These are phyloP conservation scores for Magnaporthiopsis rhizophila DNA, from an alignment of 2,329 filamentous ascomycete genomes.

Conservation along the genomic window DNA sequence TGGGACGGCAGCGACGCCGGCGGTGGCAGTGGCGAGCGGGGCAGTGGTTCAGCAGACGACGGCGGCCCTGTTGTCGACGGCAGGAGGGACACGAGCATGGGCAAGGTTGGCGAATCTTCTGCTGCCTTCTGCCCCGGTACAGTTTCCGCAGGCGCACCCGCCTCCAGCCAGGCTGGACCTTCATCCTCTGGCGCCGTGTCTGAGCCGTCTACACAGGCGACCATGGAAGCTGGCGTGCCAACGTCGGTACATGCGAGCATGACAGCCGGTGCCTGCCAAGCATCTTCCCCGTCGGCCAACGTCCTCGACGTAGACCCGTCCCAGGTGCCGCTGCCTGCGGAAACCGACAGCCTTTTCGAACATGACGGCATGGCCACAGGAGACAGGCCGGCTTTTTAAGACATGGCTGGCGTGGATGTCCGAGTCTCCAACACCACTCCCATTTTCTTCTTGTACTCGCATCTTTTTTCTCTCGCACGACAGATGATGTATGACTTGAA, in stretches of 20 bases:
- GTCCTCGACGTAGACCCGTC: neutral
- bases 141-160: too few species aligned
- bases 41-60: neutral
- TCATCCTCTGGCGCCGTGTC: neutral
- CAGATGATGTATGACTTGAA: neutral
- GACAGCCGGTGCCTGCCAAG: neutral
- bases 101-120: constrained; percentile 1
- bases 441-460: neutral
- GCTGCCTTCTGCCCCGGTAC: neutral
- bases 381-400: neutral
- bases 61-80: neutral
- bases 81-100: constrained; percentile 12
- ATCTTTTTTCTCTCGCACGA: neutral
- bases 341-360: neutral
- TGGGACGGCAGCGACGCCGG: constrained; percentile 12
- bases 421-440: neutral
- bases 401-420: neutral
- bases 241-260: neutral
- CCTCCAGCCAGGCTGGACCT: neutral
- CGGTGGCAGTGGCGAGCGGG: constrained; percentile 9
- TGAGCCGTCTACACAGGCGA: neutral
- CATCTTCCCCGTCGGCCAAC: neutral
- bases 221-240: neutral
- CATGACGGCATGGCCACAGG: neutral
- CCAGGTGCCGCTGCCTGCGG: constrained; percentile 3